These are phyloP conservation scores for Blumeria graminis DNA, from an alignment of 2,329 filamentous ascomycete species.

Conservation along the genomic window DNA sequence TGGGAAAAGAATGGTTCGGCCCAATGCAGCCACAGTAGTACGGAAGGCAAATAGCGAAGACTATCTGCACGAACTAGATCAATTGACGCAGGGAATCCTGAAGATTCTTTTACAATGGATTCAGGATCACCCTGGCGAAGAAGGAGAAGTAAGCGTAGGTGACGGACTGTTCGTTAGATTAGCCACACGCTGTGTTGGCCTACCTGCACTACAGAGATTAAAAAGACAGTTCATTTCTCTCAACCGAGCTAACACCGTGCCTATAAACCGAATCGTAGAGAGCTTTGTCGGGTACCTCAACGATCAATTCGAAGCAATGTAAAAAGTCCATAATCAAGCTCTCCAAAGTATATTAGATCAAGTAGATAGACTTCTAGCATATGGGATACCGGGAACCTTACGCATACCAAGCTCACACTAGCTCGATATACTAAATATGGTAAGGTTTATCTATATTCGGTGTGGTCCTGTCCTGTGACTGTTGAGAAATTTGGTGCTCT, in stretches of 20 bases:
- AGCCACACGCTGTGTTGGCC: slow-evolving; percentile 37
- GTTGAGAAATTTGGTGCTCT: no score
- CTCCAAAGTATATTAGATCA: background rate
- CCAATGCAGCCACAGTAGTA: slow-evolving; percentile 53
- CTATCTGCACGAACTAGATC: slow-evolving; percentile 60
- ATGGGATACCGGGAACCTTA: no score
- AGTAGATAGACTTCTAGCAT: no score
- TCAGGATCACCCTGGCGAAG: slow-evolving; percentile 35
- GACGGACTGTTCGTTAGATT: slow-evolving; percentile 37
- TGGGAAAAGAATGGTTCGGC: slow-evolving; percentile 36
- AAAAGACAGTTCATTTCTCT: slow-evolving; percentile 54
- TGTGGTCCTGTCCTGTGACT: no score
- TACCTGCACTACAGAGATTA: slow-evolving; percentile 56
- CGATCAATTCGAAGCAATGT: slow-evolving; percentile 28
- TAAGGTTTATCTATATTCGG: no score
- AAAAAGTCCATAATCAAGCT: background rate
- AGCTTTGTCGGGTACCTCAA: slow-evolving; percentile 44
- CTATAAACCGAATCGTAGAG: slow-evolving; percentile 30
- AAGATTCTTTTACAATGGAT: slow-evolving; percentile 44
- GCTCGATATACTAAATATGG: no score
- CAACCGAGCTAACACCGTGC: slow-evolving; percentile 41
- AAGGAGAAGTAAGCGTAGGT: slow-evolving; percentile 24
- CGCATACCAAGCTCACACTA: no score
- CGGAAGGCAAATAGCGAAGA: slow-evolving; percentile 39
- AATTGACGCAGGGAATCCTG: slow-evolving; percentile 54